Evolutionary conservation across 768 basidiomycete species (phyloP).

Genomic region (Boletus rufocinnamomeus): DNA sequence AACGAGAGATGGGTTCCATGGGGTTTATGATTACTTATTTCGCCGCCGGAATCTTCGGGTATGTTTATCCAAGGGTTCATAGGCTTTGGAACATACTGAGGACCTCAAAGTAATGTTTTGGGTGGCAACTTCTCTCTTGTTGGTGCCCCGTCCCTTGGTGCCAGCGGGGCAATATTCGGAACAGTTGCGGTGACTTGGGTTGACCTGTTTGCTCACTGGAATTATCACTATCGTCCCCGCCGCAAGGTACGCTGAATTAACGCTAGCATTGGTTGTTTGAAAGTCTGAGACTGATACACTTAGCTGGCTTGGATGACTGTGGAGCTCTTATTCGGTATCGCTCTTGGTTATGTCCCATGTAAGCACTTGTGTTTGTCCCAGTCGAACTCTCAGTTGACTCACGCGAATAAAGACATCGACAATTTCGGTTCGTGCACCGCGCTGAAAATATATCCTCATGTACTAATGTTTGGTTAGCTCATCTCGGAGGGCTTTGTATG

Average conservation of each 20-base stretch:
- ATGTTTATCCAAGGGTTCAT: slow-evolving; percentile 11
- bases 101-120: slow-evolving; percentile 63
- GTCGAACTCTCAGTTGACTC: slow-evolving; percentile 14
- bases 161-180: slow-evolving; percentile 91
- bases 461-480: slow-evolving; percentile 50
- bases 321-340: slow-evolving; percentile 85
- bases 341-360: slow-evolving; percentile 84
- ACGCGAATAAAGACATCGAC: slow-evolving; percentile 62
- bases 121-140: slow-evolving; percentile 93
- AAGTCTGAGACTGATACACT: not conserved
- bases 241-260: slow-evolving; percentile 55
- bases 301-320: slow-evolving; percentile 84
- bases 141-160: slow-evolving; percentile 87
- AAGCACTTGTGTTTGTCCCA: slow-evolving; percentile 30
- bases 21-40: slow-evolving; percentile 88
- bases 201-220: slow-evolving; percentile 92
- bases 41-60: slow-evolving; percentile 93
- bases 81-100: slow-evolving; percentile 5
- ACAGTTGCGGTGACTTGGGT: slow-evolving; percentile 85
- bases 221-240: slow-evolving; percentile 79
- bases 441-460: not conserved
- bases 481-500: slow-evolving; percentile 86
- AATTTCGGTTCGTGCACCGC: slow-evolving; percentile 68
- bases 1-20: slow-evolving; percentile 87
- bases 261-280: not conserved